These are phyloP conservation scores for Beauveria pseudobassiana DNA, from an alignment of 2,329 filamentous ascomycete species.

Conservation along the genomic window DNA sequence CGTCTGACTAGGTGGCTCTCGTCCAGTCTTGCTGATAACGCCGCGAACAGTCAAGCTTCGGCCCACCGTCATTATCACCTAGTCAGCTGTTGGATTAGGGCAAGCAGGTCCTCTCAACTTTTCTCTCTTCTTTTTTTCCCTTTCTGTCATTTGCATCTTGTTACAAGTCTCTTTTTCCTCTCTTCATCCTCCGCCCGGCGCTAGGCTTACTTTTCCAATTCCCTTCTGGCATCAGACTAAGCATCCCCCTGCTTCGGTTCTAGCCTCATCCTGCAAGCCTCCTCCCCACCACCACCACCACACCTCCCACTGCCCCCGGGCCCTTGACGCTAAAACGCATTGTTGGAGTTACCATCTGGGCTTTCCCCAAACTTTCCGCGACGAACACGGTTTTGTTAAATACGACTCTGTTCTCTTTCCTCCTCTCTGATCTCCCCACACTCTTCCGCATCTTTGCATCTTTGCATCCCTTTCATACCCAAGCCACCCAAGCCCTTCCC, in stretches of 20 bases:
- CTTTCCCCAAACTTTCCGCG: background rate
- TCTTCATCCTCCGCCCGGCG: background rate
- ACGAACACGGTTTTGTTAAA: background rate
- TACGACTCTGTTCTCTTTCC: background rate
- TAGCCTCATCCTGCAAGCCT: background rate
- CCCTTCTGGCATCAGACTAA: background rate
- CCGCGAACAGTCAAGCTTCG: background rate
- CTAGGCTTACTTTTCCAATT: background rate
- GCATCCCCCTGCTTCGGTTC: conserved; percentile 1
- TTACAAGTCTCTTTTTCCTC: background rate
- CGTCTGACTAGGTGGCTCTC: background rate
- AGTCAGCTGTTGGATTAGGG: conserved; percentile 4
- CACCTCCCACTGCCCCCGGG: background rate
- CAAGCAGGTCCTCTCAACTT: background rate
- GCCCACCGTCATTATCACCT: conserved; percentile 4
- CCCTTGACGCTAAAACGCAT: background rate
- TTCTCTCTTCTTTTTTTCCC: background rate
- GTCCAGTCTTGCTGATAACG: conserved; percentile 7
- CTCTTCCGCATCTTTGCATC: background rate
- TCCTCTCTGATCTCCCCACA: background rate
- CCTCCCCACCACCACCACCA: background rate
- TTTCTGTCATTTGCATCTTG: background rate
- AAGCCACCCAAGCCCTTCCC: background rate
- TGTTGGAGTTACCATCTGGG: background rate
- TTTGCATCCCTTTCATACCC: too few species aligned